Percentiles rank a stretch among this genome's conserved stretches.
These are phyloP conservation scores for Nepenthes mirabilis DNA, from an alignment of 148 eudicot species.

Conservation along the genomic window DNA sequence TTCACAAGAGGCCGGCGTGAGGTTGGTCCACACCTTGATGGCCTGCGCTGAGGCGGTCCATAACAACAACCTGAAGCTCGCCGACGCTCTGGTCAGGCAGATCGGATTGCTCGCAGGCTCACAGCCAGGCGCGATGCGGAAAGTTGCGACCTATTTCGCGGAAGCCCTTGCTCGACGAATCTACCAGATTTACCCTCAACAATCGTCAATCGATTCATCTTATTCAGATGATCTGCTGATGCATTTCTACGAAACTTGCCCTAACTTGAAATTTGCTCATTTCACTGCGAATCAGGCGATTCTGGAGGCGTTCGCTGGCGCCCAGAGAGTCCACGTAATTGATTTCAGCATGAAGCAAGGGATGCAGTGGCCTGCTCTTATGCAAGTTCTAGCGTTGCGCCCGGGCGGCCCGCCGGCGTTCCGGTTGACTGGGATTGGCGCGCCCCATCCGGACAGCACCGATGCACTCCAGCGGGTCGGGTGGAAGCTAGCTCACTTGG, in stretches of 20 bases:
- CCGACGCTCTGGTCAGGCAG: constrained; percentile 23
- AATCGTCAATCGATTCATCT: constrained; percentile 17
- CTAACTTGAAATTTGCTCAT: constrained; percentile 84
- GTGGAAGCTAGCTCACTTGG: constrained; percentile 74
- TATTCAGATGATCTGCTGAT: constrained; percentile 36
- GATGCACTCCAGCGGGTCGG: constrained; percentile 72
- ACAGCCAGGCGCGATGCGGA: constrained; percentile 63
- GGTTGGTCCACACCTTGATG: constrained; percentile 73
- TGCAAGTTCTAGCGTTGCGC: constrained; percentile 72
- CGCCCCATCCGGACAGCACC: constrained; percentile 64
- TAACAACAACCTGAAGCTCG: constrained; percentile 19
- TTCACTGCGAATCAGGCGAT: constrained; percentile 93
- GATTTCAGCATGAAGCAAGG: constrained; percentile 90
- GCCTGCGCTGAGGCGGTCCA: constrained; percentile 88
- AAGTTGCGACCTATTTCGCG: constrained; percentile 76
- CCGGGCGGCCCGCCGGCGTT: constrained; percentile 76
- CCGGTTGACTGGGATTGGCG: constrained; percentile 71
- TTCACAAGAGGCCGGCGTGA: constrained; percentile 29
- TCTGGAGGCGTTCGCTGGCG: constrained; percentile 60
- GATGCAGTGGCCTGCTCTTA: constrained; percentile 90
- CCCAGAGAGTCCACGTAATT: constrained; percentile 54
- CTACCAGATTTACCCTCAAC: constrained; percentile 33
- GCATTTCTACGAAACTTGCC: constrained; percentile 76
- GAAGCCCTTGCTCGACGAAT: constrained; percentile 71
- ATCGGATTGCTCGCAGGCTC: constrained; percentile 7